phyloP scores from a whole-genome alignment of 2,329 filamentous ascomycete species.

The Torrubiellomyces zombiae region DNA sequence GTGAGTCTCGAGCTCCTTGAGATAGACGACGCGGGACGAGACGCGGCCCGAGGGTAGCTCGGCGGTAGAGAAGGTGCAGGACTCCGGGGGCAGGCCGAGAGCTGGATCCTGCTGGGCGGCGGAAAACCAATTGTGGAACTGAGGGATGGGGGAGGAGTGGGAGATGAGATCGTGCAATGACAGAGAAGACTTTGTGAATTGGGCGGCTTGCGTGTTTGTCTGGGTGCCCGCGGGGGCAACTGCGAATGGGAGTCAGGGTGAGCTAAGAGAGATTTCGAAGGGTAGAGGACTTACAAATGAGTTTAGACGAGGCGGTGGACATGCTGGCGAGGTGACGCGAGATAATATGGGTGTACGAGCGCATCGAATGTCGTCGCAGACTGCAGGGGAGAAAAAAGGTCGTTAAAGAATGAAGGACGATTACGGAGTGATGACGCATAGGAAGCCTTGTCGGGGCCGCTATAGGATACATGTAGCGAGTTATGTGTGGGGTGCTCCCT shows the following conservation, averaged over 20 bases:
- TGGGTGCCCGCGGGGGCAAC: conserved; percentile 48
- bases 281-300: conserved; percentile 27
- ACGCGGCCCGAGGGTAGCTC: conserved; percentile 69
- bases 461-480: too few relatives aligned
- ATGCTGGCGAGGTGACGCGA: too few relatives aligned
- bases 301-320: conserved; percentile 17
- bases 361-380: too few relatives aligned
- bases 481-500: too few relatives aligned
- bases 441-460: too few relatives aligned
- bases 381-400: too few relatives aligned
- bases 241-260: conserved; percentile 7
- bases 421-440: too few relatives aligned
- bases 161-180: conserved; percentile 41
- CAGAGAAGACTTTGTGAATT: conserved; percentile 54
- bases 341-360: too few relatives aligned
- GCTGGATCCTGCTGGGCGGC: conserved; percentile 51
- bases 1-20: conserved; percentile 85
- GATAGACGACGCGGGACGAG: conserved; percentile 72
- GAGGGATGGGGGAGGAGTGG: conserved; percentile 51
- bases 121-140: conserved; percentile 85
- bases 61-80: conserved; percentile 75
- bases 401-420: too few relatives aligned
- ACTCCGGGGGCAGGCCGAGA: conserved; percentile 54
- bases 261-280: conserved; percentile 1
- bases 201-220: conserved; percentile 48